These are phyloP conservation scores for Amanita muscaria DNA, from an alignment of 768 basidiomycete species.

Conservation along the genomic window DNA sequence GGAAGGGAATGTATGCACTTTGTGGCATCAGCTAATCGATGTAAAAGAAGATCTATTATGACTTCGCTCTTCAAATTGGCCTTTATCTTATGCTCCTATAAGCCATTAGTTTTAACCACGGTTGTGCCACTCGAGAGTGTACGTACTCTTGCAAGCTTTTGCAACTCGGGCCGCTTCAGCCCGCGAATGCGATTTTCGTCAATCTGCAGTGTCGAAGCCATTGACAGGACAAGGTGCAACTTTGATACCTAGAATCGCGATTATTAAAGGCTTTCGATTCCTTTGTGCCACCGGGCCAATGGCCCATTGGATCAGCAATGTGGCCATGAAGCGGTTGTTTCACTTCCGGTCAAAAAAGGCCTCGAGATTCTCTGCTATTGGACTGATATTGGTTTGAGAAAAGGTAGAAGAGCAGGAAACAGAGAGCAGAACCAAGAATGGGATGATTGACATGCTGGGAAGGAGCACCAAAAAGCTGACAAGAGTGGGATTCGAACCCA, in stretches of 20 bases:
- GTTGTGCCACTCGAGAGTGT: neutral
- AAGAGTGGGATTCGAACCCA: conserved; percentile 37
- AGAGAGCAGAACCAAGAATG: neutral
- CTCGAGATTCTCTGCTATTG: too few relatives aligned
- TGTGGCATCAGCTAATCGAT: conserved; percentile 1
- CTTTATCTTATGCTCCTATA: conserved; percentile 16
- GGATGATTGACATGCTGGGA: too few relatives aligned
- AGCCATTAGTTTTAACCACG: neutral
- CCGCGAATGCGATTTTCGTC: conserved; percentile 7
- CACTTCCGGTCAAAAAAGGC: too few relatives aligned
- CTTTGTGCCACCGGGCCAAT: neutral
- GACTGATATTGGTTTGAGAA: too few relatives aligned
- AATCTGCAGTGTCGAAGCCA: conserved; percentile 2
- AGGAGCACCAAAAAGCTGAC: conserved; percentile 26
- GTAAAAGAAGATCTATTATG: conserved; percentile 13
- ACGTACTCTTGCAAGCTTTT: conserved; percentile 16
- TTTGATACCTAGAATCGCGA: neutral
- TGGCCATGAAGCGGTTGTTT: neutral
- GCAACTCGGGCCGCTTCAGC: conserved; percentile 12
- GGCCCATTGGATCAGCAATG: neutral
- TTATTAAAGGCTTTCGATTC: neutral
- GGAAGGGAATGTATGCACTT: neutral
- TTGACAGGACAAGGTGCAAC: neutral
- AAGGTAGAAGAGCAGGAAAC: too few relatives aligned
- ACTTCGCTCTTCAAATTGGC: conserved; percentile 15